Percentiles rank a stretch among this genome's conserved stretches.
These are phyloP conservation scores for Cryptococcus sp. DNA, from an alignment of 1,284 basidiomycete genomes.

Conservation along the genomic window DNA sequence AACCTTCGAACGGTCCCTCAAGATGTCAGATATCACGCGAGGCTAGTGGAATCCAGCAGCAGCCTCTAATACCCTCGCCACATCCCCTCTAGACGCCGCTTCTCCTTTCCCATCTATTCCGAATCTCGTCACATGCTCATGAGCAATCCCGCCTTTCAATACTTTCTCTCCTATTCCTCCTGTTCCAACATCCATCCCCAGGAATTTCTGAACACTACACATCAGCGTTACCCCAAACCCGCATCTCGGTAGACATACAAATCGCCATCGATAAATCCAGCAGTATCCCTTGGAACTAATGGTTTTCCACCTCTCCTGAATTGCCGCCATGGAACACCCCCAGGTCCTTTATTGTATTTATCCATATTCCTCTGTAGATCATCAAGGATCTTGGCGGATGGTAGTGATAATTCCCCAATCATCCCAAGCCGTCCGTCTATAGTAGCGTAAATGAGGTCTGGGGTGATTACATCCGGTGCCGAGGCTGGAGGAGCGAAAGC, in stretches of 20 bases:
- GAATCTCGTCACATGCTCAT: constrained; percentile 31
- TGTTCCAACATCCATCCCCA: constrained; percentile 44
- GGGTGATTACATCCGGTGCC: constrained; percentile 31
- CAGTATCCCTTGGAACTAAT: constrained; percentile 54
- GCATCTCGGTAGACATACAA: constrained; percentile 49
- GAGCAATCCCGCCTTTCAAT: constrained; percentile 30
- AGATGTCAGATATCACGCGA: too few relatives aligned
- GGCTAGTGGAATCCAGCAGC: constrained; percentile 33
- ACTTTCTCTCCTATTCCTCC: constrained; percentile 19
- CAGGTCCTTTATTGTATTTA: constrained; percentile 55
- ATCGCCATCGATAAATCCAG: constrained; percentile 84
- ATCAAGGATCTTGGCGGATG: constrained; percentile 62
- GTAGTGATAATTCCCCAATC: constrained; percentile 61
- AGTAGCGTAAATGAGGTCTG: constrained; percentile 72
- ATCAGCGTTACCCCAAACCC: neutral
- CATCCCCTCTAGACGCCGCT: constrained; percentile 24
- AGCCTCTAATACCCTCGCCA: constrained; percentile 36
- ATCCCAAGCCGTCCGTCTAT: constrained; percentile 74
- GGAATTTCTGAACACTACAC: constrained; percentile 59
- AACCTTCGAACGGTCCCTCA: too few relatives aligned
- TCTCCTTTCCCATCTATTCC: constrained; percentile 9
- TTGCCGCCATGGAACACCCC: constrained; percentile 62
- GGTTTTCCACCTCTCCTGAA: constrained; percentile 60
- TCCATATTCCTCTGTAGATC: constrained; percentile 75
- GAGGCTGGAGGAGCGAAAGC: constrained; percentile 31